Percentiles rank a stretch among this genome's conserved stretches.
Conservation (phyloP, 2,329 filamentous ascomycete species). For the Verticillium nubilum region DNA sequence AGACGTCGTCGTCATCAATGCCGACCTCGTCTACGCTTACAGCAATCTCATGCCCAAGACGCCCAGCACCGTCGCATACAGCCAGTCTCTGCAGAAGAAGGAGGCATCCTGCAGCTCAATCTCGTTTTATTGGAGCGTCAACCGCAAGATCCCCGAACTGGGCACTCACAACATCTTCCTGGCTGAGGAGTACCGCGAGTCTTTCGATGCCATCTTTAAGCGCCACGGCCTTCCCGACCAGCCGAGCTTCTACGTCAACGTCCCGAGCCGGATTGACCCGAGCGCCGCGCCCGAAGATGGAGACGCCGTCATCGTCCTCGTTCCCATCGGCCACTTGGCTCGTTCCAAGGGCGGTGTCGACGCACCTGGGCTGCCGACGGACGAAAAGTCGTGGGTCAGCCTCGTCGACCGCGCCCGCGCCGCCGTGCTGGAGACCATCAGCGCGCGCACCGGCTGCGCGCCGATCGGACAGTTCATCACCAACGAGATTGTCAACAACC, state of each 20-base stretch:
- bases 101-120: slow-evolving; percentile 66
- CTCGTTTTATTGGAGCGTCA: slow-evolving; percentile 71
- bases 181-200: slow-evolving; percentile 64
- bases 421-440: slow-evolving; percentile 56
- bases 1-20: slow-evolving; percentile 66
- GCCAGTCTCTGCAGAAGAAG: slow-evolving; percentile 35
- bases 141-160: slow-evolving; percentile 55
- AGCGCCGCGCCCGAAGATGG: slow-evolving; percentile 60
- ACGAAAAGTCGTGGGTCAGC: slow-evolving; percentile 52
- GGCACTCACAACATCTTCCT: slow-evolving; percentile 73
- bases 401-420: slow-evolving; percentile 55
- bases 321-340: slow-evolving; percentile 65
- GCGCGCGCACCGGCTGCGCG: slow-evolving; percentile 51
- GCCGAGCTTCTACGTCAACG: slow-evolving; percentile 73
- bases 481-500: slow-evolving; percentile 62
- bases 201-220: slow-evolving; percentile 73
- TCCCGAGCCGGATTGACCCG: slow-evolving; percentile 64
- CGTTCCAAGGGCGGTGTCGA: slow-evolving; percentile 29
- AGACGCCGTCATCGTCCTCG: slow-evolving; percentile 64
- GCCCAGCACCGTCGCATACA: slow-evolving; percentile 21
- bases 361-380: slow-evolving; percentile 24
- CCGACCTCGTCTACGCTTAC: slow-evolving; percentile 71
- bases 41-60: slow-evolving; percentile 58
- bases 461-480: slow-evolving; percentile 41
- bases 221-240: slow-evolving; percentile 59